These are phyloP conservation scores for Taiozyma sp. DNA, from an alignment of 1,139 yeast genomes.

Conservation along the genomic window DNA sequence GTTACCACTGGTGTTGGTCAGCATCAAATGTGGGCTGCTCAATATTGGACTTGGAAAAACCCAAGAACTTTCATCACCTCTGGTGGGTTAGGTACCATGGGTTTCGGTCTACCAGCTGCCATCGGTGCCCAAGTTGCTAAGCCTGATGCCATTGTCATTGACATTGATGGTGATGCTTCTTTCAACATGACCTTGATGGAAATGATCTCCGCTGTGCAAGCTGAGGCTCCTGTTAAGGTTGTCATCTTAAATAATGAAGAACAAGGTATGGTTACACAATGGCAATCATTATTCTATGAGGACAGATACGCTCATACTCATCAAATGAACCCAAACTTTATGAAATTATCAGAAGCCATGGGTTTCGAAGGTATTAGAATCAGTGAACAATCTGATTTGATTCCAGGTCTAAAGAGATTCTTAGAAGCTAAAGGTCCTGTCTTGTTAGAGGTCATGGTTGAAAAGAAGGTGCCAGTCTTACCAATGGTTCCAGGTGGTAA, in stretches of 20 bases:
- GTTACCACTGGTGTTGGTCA: slow-evolving; percentile 98
- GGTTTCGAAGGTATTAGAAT: slow-evolving; percentile 81
- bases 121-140: slow-evolving; percentile 97
- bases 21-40: slow-evolving; percentile 99
- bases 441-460: slow-evolving; percentile 83
- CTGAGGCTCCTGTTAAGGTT: slow-evolving; percentile 82
- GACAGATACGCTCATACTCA: slow-evolving; percentile 96
- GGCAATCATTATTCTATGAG: slow-evolving; percentile 97
- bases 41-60: slow-evolving; percentile 86
- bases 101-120: slow-evolving; percentile 94
- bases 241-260: slow-evolving; percentile 92
- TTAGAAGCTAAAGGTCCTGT: slow-evolving; percentile 71
- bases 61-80: slow-evolving; percentile 94
- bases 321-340: slow-evolving; percentile 89
- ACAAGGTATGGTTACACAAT: slow-evolving; percentile 99
- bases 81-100: slow-evolving; percentile 99
- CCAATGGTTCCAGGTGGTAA: slow-evolving; percentile 99
- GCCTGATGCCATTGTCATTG: slow-evolving; percentile 92
- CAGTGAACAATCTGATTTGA: slow-evolving; percentile 58
- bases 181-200: slow-evolving; percentile 96
- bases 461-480: slow-evolving; percentile 93
- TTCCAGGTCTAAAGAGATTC: slow-evolving; percentile 62
- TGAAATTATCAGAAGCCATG: slow-evolving; percentile 92
- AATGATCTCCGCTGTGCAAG: slow-evolving; percentile 91
- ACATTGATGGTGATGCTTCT: slow-evolving; percentile 97